Evolutionary conservation across 2,329 filamentous ascomycete species (phyloP).

Genomic region (Xylariaceae sp.): DNA sequence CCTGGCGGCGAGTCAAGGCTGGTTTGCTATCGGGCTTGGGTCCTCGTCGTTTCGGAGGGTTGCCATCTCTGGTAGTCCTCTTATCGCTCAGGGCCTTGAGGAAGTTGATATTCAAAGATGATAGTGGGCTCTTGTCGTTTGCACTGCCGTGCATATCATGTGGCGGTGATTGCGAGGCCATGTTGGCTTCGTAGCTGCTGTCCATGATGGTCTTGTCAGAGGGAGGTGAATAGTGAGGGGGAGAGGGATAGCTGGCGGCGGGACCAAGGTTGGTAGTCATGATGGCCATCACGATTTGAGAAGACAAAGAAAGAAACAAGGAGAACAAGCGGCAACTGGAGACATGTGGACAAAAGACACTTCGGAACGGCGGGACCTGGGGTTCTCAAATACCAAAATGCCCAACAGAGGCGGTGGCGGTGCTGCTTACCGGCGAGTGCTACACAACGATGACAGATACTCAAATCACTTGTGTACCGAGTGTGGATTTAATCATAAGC

Average conservation of each 20-base stretch:
- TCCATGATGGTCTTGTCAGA: constrained; percentile 30
- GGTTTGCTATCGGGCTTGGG: constrained; percentile 97
- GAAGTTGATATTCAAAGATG: constrained; percentile 53
- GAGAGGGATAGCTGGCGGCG: constrained; percentile 36
- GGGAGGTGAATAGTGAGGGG: constrained; percentile 32
- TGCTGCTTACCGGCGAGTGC: constrained; percentile 15
- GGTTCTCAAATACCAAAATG: constrained; percentile 21
- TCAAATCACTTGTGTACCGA: constrained; percentile 20
- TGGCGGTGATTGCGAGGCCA: constrained; percentile 48
- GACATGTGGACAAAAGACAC: constrained; percentile 10
- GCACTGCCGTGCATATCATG: constrained; percentile 18
- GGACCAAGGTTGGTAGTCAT: constrained; percentile 35
- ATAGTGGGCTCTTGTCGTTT: constrained; percentile 34
- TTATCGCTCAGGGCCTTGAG: constrained; percentile 69
- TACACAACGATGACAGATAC: constrained; percentile 21
- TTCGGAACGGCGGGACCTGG: constrained; percentile 12
- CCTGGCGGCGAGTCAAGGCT: constrained; percentile 84
- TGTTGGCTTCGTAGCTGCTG: constrained; percentile 34
- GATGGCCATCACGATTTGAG: constrained; percentile 18
- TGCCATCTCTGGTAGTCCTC: constrained; percentile 78
- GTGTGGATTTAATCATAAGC: constrained; percentile 11
- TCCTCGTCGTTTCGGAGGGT: constrained; percentile 81
- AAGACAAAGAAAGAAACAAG: constrained; percentile 5
- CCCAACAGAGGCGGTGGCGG: constrained; percentile 17
- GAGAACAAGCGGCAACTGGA: constrained; percentile 9